phyloP scores from a whole-genome alignment of 352 stramenopile genomes.

The Peronospora destructor region DNA sequence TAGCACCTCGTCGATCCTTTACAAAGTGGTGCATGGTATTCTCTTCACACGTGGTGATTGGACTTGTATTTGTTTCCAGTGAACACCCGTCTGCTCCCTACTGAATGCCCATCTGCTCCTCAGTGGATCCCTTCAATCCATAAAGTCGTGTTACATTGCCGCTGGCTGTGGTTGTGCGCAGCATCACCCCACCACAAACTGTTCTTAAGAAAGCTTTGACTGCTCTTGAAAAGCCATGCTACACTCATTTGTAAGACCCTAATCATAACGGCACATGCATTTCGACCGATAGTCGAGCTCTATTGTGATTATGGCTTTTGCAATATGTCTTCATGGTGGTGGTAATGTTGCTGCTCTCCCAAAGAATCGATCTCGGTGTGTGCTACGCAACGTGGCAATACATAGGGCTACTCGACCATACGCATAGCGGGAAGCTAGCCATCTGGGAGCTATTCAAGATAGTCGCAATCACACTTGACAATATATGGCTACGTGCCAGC shows the following conservation, averaged over 20 bases:
- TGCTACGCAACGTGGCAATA: slow-evolving; percentile 1
- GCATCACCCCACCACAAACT: background rate
- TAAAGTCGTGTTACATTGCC: slow-evolving; percentile 13
- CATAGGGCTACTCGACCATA: background rate
- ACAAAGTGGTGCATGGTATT: slow-evolving; percentile 11
- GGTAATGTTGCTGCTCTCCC: no score
- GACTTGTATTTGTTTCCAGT: slow-evolving; percentile 24
- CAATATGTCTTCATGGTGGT: no score
- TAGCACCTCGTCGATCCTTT: slow-evolving; percentile 20
- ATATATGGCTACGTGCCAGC: background rate
- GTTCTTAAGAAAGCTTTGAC: background rate
- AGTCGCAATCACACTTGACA: background rate
- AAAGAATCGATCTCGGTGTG: slow-evolving; percentile 1
- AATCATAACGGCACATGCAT: background rate
- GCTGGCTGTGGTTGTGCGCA: slow-evolving; percentile 7
- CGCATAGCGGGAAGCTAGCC: background rate
- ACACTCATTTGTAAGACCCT: no score
- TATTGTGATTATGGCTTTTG: background rate
- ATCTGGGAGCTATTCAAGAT: slow-evolving; percentile 7
- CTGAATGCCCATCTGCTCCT: slow-evolving; percentile 1
- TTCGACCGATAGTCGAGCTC: slow-evolving; percentile 19
- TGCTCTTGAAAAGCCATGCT: no score
- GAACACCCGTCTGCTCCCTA: background rate
- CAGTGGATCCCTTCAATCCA: slow-evolving; percentile 10
- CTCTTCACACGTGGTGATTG: slow-evolving; percentile 9